phyloP scores from a whole-genome alignment of 441 rosid genomes.

The Erysimum pusillum region DNA sequence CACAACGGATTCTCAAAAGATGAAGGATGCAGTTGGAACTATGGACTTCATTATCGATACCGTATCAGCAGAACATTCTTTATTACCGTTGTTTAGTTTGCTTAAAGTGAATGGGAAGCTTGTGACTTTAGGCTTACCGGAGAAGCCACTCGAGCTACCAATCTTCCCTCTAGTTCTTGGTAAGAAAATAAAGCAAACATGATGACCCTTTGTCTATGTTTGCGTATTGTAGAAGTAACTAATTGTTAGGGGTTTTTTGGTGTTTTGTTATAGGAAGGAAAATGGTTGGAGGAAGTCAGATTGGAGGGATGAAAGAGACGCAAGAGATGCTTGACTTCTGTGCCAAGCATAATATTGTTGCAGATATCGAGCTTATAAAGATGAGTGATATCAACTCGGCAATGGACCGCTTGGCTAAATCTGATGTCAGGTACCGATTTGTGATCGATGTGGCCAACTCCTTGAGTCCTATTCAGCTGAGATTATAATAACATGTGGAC shows the following conservation, averaged over 20 bases:
- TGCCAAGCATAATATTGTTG: constrained; percentile 68
- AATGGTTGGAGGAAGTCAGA: constrained; percentile 78
- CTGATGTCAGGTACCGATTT: constrained; percentile 82
- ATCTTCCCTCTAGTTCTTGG: constrained; percentile 73
- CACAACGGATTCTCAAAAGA: constrained; percentile 62
- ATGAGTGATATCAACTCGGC: constrained; percentile 73
- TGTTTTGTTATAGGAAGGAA: constrained; percentile 58
- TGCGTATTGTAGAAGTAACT: neutral
- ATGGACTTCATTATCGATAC: constrained; percentile 91
- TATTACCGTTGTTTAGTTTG: constrained; percentile 66
- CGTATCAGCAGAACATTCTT: constrained; percentile 75
- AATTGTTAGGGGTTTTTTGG: constrained; percentile 1
- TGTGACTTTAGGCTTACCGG: constrained; percentile 70
- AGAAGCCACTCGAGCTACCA: constrained; percentile 81
- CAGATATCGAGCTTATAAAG: constrained; percentile 79
- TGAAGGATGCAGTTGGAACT: constrained; percentile 75
- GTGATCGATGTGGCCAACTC: constrained; percentile 84
- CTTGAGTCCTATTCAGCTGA: constrained; percentile 21
- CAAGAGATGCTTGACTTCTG: constrained; percentile 92
- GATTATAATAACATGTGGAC: neutral
- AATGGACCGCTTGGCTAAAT: constrained; percentile 75
- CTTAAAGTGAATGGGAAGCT: constrained; percentile 82
- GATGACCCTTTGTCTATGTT: neutral
- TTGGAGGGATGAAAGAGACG: constrained; percentile 84
- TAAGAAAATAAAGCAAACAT: constrained; percentile 30